Percentiles rank a stretch among this genome's conserved stretches.
Evolutionary conservation across 1,139 yeast genomes (phyloP).

Genomic region (Eremothecium coryli): DNA sequence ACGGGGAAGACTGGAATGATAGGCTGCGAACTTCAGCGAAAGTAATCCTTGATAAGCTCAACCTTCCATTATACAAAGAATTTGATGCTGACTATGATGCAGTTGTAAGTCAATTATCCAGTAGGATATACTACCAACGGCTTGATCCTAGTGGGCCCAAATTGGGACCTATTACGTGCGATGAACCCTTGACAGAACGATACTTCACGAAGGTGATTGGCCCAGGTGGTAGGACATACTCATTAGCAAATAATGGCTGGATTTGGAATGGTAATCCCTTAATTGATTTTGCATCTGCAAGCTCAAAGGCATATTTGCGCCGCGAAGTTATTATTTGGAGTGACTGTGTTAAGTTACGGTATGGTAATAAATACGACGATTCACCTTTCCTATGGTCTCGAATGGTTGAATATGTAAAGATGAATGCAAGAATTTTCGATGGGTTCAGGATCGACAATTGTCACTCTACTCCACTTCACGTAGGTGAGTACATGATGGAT

Average conservation of each 20-base stretch:
- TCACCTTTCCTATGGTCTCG: constrained; percentile 86
- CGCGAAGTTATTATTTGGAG: constrained; percentile 97
- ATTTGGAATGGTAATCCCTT: constrained; percentile 96
- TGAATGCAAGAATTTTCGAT: constrained; percentile 67
- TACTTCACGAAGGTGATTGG: constrained; percentile 69
- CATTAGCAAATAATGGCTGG: constrained; percentile 95
- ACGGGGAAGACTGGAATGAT: constrained; percentile 30
- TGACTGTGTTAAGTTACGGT: constrained; percentile 88
- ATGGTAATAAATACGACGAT: constrained; percentile 67
- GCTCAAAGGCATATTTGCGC: constrained; percentile 73
- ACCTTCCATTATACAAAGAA: constrained; percentile 58
- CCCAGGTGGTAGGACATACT: constrained; percentile 47
- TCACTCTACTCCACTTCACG: constrained; percentile 92
- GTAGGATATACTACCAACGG: constrained; percentile 67
- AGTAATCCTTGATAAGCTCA: constrained; percentile 64
- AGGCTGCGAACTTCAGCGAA: constrained; percentile 38
- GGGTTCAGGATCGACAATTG: constrained; percentile 94
- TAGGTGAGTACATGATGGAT: constrained; percentile 81
- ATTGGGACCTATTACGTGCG: constrained; percentile 51
- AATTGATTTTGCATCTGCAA: constrained; percentile 78
- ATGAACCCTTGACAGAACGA: constrained; percentile 66
- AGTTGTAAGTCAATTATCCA: constrained; percentile 59
- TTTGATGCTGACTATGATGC: constrained; percentile 65
- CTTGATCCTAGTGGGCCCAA: constrained; percentile 74
- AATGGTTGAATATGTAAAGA: constrained; percentile 68